phyloP scores from a whole-genome alignment of 768 basidiomycete species.

The Hygrophoropsis aurantiaca region DNA sequence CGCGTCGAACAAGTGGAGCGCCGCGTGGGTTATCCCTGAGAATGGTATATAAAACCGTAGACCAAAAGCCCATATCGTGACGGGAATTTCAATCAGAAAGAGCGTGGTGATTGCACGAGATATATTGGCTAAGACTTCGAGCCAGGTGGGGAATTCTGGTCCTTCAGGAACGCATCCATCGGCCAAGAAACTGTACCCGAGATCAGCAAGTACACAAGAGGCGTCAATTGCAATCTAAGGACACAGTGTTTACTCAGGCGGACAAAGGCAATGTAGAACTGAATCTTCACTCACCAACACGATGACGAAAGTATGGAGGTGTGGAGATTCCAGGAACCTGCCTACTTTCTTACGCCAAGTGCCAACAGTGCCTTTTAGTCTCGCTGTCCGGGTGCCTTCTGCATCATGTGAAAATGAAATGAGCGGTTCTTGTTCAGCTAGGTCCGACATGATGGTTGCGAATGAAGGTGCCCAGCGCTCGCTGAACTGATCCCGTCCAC shows the following conservation, averaged over 20 bases:
- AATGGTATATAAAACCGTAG: constrained; percentile 61
- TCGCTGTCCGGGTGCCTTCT: constrained; percentile 9
- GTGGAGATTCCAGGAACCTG: constrained; percentile 48
- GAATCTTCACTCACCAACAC: constrained; percentile 46
- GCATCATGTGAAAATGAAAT: constrained; percentile 32
- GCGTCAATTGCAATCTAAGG: constrained; percentile 63
- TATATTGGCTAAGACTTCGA: constrained; percentile 57
- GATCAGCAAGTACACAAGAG: constrained; percentile 67
- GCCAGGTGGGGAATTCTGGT: constrained; percentile 55
- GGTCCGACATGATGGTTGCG: constrained; percentile 30
- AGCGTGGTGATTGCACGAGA: constrained; percentile 69
- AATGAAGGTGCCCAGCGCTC: constrained; percentile 14
- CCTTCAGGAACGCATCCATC: constrained; percentile 44
- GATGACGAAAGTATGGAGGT: constrained; percentile 58
- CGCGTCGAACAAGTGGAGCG: constrained; percentile 75
- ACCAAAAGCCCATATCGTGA: constrained; percentile 68
- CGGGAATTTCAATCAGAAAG: constrained; percentile 78
- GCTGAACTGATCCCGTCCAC: neutral
- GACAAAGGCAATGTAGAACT: constrained; percentile 15
- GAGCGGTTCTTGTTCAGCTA: constrained; percentile 49
- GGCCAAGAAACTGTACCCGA: constrained; percentile 65
- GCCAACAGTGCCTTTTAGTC: constrained; percentile 1
- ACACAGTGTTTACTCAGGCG: constrained; percentile 4
- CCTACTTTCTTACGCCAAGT: constrained; percentile 38
- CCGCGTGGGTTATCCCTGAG: constrained; percentile 50